Evolutionary conservation across 2,329 filamentous ascomycete genomes (phyloP), one percentile per base, ranked within the genome.

Genomic region (Fusarium multiceps): DNA sequence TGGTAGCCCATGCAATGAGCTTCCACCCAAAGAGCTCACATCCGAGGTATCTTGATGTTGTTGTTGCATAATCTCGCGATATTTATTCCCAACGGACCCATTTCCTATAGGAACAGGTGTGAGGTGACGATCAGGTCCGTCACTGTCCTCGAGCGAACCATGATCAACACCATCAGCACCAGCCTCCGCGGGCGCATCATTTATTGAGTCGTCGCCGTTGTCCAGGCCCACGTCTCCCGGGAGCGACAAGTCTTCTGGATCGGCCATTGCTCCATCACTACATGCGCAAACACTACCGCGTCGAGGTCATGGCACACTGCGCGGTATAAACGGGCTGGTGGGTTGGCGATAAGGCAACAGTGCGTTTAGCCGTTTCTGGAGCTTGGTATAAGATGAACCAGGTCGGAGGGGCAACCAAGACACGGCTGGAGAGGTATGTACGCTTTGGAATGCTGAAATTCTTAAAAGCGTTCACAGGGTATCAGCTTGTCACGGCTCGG

Each of bases 21-120:
- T 77, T 32, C 81, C 83, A 65, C 86, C 86, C 25, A 82, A 77
- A n/a, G 85, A 87, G 58, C 84, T 85, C 66, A 85, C 82, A 58
- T 88, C 86, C 11, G 86, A 88, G 20, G 74, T 75, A 68, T 84
- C 81, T 18, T 86, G 84, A 48, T 72, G 71, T 23, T 80, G 79
- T 40, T 83, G 80, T 55, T 79, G 79, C 30, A 85, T 73, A 11
- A 86, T 79, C 63, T 84, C 80, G 41, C 80, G 82, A 72, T 85
- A 85, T 57, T 81, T 81, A 66, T 80, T 82, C 41, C 78, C 76
- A 32, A 82, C 73, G 13, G 68, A 67, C 20, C 71, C 69, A 30
- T 75, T 75, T 13, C 66, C 70, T 56, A 76, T 68, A 20, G 65
- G 42, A 28, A 59, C 59, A 11, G 74, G 64, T 27, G 73, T 65